Evolutionary conservation across 75 land plant genomes (phyloP), one percentile per base, ranked within the genome.

Genomic region (Adiantum capillusveneris): DNA sequence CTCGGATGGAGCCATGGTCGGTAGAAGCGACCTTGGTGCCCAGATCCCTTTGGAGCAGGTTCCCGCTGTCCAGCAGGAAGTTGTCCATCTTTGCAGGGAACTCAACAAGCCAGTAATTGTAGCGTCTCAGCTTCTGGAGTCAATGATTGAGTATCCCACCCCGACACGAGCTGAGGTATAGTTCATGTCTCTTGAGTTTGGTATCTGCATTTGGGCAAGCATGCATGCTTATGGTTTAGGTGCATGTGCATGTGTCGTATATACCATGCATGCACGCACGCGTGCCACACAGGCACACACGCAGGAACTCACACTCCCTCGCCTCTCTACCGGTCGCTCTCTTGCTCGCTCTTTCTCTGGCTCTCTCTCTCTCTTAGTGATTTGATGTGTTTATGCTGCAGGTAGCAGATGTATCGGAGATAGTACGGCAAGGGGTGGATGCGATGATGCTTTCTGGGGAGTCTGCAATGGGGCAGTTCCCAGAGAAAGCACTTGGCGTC

Each of bases 91-190:
- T 5, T 82, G 89, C 34, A 67, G 85, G 63, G 72, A 74, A 44
- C 68, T 88, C 60, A 81, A 85, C 71, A 88, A 82, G 75, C 85
- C 93, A 14, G 88, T 85, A 21, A 88, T 88, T 72, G 89, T 88
- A 17, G 93, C 93, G 6, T 79, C 89, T 12, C 82, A 94, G 73
- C 71, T 94, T 13, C 66, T 94, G 24, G 98, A 94, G 54, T 94
- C 98, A 0, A 94, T 94, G 98, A 94, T 94, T 36, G 88, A 94
- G 63, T 94, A 79, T 29, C 98, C 98, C 21, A 86, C 86, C 29
- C 98, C 98, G 18, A 94, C 98, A 50, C 78, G 98, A 67, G 98
- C 90, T 60, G 90, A 94, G 82, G 87, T 84, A 37, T 42, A n/a
- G 25, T 5, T 24, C 1, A 25, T 53, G 37, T 3, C 3, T 5